Evolutionary conservation across 129 eudicot species (phyloP).

Genomic region (Arctium minus): DNA sequence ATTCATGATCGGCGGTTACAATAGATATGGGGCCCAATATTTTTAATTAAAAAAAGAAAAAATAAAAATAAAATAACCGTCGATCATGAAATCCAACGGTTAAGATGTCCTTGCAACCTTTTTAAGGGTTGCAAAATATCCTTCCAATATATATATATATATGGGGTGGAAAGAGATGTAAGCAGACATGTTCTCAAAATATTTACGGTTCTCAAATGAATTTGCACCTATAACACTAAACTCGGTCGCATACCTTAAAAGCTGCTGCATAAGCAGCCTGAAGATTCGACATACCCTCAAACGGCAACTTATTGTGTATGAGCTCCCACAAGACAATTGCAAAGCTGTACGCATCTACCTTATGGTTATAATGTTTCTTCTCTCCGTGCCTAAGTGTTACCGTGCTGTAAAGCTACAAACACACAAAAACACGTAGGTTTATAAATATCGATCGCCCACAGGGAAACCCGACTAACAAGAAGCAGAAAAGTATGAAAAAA

Average conservation of each 20-base stretch:
- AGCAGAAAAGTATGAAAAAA: background rate
- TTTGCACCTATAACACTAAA: background rate
- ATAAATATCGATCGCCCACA: background rate
- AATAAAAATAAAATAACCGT: too few species aligned
- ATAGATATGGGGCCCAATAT: too few species aligned
- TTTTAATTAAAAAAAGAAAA: too few species aligned
- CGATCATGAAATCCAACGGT: too few species aligned
- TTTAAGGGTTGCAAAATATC: too few species aligned
- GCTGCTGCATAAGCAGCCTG: conserved; percentile 93
- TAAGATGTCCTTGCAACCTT: too few species aligned
- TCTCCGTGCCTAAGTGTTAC: conserved; percentile 85
- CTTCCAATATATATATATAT: too few species aligned
- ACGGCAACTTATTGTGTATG: conserved; percentile 74
- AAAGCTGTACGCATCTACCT: conserved; percentile 87
- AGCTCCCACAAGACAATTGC: conserved; percentile 93
- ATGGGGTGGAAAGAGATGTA: too few species aligned
- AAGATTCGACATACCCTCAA: conserved; percentile 70
- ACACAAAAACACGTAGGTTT: background rate
- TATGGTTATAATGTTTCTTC: conserved; percentile 80
- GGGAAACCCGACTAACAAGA: background rate
- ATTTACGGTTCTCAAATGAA: background rate
- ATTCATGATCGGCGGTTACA: too few species aligned
- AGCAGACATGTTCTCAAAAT: background rate
- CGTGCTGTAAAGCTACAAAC: conserved; percentile 75
- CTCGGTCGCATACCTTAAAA: conserved; percentile 52